Evolutionary conservation across 73 alveolate genomes (phyloP).

Genomic region (Paramecium sexaurelia): DNA sequence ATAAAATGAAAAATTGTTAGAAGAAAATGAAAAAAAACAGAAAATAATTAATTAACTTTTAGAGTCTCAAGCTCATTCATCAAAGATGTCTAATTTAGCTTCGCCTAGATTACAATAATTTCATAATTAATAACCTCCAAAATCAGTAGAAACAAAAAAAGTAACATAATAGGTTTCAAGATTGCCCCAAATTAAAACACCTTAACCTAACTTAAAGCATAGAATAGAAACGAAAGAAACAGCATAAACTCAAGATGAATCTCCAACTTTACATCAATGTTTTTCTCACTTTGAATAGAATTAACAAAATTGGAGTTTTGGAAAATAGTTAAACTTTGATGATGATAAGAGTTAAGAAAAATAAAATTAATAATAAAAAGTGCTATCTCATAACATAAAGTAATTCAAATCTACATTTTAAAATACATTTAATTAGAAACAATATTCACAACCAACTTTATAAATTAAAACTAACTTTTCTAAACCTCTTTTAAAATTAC

Average conservation of each 20-base stretch:
- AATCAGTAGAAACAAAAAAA: constrained; percentile 22
- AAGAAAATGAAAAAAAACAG: constrained; percentile 12
- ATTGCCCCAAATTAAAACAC: not conserved
- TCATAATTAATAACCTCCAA: not conserved
- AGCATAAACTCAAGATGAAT: not conserved
- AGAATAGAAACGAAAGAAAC: not conserved
- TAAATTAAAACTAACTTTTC: not conserved
- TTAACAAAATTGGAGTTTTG: constrained; percentile 6
- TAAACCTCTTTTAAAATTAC: not conserved
- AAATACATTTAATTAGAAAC: not conserved
- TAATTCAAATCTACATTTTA: not conserved
- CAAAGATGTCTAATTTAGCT: not conserved
- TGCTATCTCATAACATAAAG: not conserved
- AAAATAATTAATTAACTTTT: not conserved
- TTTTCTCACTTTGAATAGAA: not conserved
- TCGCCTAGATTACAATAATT: not conserved
- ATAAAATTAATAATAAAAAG: not conserved
- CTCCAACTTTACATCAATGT: not conserved
- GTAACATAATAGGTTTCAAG: not conserved
- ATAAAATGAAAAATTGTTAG: not conserved
- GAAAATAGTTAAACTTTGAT: constrained; percentile 8
- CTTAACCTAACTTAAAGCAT: not conserved
- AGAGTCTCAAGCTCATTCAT: not conserved
- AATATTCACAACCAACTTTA: not conserved
- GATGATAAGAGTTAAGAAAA: not conserved